Evolutionary conservation across 768 basidiomycete genomes (phyloP).

Genomic region (Hericium erinaceus): DNA sequence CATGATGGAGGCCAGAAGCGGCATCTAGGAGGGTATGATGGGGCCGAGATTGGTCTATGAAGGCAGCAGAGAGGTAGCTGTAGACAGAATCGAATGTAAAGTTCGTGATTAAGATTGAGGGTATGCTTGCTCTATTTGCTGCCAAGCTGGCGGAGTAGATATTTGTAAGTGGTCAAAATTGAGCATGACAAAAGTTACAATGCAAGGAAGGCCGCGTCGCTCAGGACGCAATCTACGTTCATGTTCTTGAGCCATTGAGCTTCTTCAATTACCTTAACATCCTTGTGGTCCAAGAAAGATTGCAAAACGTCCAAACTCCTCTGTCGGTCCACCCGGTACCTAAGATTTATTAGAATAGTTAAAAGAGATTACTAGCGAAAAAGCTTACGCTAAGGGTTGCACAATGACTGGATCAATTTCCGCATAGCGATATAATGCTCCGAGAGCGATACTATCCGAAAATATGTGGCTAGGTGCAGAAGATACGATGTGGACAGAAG

Average conservation of each 20-base stretch:
- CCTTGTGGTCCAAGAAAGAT: conserved; percentile 47
- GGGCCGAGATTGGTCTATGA: conserved; percentile 22
- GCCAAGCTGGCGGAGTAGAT: conserved; percentile 41
- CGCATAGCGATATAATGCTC: conserved; percentile 60
- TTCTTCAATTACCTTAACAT: conserved; percentile 46
- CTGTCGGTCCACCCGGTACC: conserved; percentile 64
- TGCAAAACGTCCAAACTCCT: conserved; percentile 58
- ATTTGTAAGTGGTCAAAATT: not conserved
- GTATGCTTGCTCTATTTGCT: conserved; percentile 53
- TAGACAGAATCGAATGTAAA: conserved; percentile 83
- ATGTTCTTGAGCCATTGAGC: conserved; percentile 44
- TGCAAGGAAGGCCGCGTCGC: conserved; percentile 71
- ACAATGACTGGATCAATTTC: conserved; percentile 75
- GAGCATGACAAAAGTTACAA: conserved; percentile 38
- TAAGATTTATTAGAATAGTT: conserved; percentile 18
- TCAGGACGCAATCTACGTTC: conserved; percentile 51
- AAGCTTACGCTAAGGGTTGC: conserved; percentile 65
- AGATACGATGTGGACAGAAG: conserved; percentile 56
- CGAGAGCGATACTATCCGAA: conserved; percentile 47
- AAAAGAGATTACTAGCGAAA: not conserved
- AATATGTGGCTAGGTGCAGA: conserved; percentile 71
- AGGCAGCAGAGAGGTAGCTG: conserved; percentile 56
- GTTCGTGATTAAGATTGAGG: conserved; percentile 67
- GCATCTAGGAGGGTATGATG: conserved; percentile 4
- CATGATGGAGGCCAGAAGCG: not conserved